These are phyloP conservation scores for Tricholoma flavovirens DNA, from an alignment of 768 basidiomycete genomes.

Conservation along the genomic window DNA sequence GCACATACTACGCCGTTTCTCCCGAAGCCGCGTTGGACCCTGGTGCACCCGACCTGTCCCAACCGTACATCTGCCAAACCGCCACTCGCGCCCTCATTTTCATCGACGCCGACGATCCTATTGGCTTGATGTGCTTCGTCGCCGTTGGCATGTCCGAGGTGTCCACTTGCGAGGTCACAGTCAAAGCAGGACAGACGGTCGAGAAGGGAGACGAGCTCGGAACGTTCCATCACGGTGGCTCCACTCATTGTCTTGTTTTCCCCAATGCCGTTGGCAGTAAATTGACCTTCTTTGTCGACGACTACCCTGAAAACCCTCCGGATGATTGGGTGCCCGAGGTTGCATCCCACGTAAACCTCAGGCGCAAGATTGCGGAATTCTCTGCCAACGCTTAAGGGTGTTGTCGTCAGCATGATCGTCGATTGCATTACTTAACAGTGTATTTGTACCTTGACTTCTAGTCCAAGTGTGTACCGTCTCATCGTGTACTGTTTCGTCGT, in stretches of 20 bases:
- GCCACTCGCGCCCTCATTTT: conserved; percentile 50
- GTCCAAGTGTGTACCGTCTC: background rate
- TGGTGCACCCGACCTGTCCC: conserved; percentile 18
- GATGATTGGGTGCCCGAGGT: background rate
- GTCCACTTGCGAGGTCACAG: conserved; percentile 51
- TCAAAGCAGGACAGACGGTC: conserved; percentile 26
- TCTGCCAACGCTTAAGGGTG: background rate
- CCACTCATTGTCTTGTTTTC: conserved; percentile 43
- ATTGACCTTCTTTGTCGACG: background rate
- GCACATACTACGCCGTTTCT: conserved; percentile 42
- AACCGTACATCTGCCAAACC: conserved; percentile 35
- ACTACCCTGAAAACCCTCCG: background rate
- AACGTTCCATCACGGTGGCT: conserved; percentile 62
- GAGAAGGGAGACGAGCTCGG: conserved; percentile 54
- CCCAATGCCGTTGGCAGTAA: background rate
- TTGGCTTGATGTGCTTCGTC: conserved; percentile 53
- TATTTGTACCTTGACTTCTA: background rate
- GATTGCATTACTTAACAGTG: background rate
- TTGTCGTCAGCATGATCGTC: background rate
- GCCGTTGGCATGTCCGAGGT: conserved; percentile 60
- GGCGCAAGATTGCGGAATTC: background rate
- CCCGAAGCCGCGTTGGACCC: conserved; percentile 9
- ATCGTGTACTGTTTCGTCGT: background rate
- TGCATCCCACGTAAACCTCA: background rate
- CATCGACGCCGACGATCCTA: conserved; percentile 46